A percentile compares a stretch with the other conserved stretches of the same genome.
These are phyloP conservation scores for Boletus patriciae DNA, from an alignment of 768 basidiomycete genomes.

Conservation along the genomic window DNA sequence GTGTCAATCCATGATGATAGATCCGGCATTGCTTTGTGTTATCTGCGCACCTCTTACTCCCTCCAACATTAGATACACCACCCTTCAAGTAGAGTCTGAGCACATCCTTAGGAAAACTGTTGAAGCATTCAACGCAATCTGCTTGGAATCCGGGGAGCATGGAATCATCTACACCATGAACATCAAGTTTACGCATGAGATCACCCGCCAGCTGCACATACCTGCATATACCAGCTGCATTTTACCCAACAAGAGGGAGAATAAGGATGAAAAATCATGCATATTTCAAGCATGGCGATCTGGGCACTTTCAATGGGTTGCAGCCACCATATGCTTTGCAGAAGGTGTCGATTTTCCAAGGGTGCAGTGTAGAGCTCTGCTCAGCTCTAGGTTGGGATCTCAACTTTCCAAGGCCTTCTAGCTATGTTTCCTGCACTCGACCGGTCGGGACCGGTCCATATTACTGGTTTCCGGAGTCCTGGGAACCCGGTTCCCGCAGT, in stretches of 20 bases:
- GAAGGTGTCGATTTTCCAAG: conserved; percentile 7
- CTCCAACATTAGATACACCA: conserved; percentile 1
- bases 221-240: conserved; percentile 8
- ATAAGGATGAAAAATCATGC: conserved; percentile 4
- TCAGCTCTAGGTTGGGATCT: too few species aligned
- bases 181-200: background rate
- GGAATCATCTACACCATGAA: conserved; percentile 12
- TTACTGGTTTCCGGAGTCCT: too few species aligned
- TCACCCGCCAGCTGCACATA: background rate
- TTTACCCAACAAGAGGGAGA: background rate
- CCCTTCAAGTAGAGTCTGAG: rapidly evolving
- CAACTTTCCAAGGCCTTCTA: too few species aligned
- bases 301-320: background rate
- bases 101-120: background rate
- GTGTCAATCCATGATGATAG: conserved; percentile 5
- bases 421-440: too few species aligned
- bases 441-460: too few species aligned
- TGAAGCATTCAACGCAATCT: background rate
- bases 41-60: background rate
- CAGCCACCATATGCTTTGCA: conserved; percentile 1
- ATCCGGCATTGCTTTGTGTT: background rate
- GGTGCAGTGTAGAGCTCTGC: too few species aligned
- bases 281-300: background rate
- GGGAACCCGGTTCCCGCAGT: too few species aligned
- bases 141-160: background rate